Conservation (phyloP, 1,284 basidiomycete genomes). For the Tilletia caries region DNA sequence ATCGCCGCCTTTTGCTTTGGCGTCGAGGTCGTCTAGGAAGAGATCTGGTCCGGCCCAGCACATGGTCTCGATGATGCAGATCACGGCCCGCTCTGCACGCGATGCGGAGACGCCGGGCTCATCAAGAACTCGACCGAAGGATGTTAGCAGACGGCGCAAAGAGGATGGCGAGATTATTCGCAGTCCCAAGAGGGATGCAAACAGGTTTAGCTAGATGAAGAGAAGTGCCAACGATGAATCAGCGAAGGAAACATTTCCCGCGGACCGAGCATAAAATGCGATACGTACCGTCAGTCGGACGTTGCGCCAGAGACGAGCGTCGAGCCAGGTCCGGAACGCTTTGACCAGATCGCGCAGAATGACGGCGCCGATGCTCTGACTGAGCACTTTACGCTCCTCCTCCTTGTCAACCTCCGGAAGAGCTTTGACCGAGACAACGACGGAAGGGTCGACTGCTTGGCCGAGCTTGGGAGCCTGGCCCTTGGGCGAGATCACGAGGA, state of each 20-base stretch:
- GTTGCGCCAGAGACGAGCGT: slow-evolving; percentile 49
- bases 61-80: slow-evolving; percentile 82
- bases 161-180: slow-evolving; percentile 71
- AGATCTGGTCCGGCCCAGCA: slow-evolving; percentile 45
- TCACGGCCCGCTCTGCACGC: slow-evolving; percentile 75
- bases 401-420: slow-evolving; percentile 12
- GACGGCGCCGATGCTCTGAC: slow-evolving; percentile 32
- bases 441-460: not conserved
- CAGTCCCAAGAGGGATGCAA: slow-evolving; percentile 57
- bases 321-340: slow-evolving; percentile 44
- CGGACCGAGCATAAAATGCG: not conserved
- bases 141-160: slow-evolving; percentile 71
- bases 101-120: slow-evolving; percentile 85
- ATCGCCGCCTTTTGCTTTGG: slow-evolving; percentile 14
- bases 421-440: slow-evolving; percentile 1
- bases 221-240: not conserved
- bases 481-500: slow-evolving; percentile 36
- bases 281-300: slow-evolving; percentile 35
- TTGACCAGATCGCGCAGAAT: slow-evolving; percentile 46
- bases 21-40: not conserved
- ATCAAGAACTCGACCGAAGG: slow-evolving; percentile 77
- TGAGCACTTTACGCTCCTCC: slow-evolving; percentile 14
- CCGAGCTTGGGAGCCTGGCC: not conserved
- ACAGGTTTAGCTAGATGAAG: slow-evolving; percentile 39
- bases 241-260: too few species aligned